Conservation (phyloP, 257 asterid genomes). For the Nicotiana paniculata region DNA sequence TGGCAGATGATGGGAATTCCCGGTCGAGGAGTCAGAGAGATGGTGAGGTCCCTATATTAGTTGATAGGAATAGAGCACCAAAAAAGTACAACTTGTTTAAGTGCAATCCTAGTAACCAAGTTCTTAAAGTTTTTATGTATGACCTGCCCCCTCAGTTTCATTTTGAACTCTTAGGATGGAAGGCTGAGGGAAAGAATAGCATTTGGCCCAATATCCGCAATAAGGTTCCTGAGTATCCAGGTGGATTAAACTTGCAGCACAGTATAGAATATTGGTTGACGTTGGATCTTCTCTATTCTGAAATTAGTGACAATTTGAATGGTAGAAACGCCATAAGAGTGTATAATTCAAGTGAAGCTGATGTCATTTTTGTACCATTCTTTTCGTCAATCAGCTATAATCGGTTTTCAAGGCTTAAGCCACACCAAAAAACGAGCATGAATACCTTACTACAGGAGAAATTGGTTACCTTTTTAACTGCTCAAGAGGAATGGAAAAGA, state of each 20-base stretch:
- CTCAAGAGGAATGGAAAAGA: slow-evolving; percentile 70
- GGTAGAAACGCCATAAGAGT: slow-evolving; percentile 61
- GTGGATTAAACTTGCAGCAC: slow-evolving; percentile 91
- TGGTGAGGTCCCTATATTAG: background rate
- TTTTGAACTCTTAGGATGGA: slow-evolving; percentile 63
- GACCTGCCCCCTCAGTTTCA: slow-evolving; percentile 82
- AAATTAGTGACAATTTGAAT: slow-evolving; percentile 24
- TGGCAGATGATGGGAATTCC: slow-evolving; percentile 16
- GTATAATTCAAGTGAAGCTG: slow-evolving; percentile 70
- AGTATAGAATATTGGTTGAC: slow-evolving; percentile 91
- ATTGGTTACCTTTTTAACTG: slow-evolving; percentile 51
- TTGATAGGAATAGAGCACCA: background rate
- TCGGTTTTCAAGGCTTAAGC: slow-evolving; percentile 49
- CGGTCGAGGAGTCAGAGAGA: background rate
- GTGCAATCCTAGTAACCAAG: slow-evolving; percentile 30
- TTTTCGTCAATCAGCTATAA: slow-evolving; percentile 76
- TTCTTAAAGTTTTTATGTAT: slow-evolving; percentile 80
- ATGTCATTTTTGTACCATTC: slow-evolving; percentile 78
- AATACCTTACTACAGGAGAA: slow-evolving; percentile 60
- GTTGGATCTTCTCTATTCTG: slow-evolving; percentile 66
- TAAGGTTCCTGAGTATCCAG: slow-evolving; percentile 65
- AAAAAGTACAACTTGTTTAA: slow-evolving; percentile 14
- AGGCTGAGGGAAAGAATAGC: slow-evolving; percentile 20
- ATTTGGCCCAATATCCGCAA: slow-evolving; percentile 70
- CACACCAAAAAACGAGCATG: slow-evolving; percentile 37